These are phyloP conservation scores for Aspergillus ochraceoroseus DNA, from an alignment of 2,329 filamentous ascomycete species.

Conservation along the genomic window DNA sequence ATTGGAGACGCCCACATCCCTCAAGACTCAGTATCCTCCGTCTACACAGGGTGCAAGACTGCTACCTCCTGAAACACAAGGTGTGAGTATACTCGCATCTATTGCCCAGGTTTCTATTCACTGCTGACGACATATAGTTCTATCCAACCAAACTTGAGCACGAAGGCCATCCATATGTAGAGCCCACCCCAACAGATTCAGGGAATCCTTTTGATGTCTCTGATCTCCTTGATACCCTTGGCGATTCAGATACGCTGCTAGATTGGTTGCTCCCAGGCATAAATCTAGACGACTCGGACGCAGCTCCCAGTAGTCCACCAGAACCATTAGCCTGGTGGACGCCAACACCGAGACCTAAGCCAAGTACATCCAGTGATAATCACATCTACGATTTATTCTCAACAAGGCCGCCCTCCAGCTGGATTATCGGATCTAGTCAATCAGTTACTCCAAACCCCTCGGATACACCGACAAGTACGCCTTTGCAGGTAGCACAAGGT, in stretches of 20 bases:
- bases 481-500: constrained; percentile 6
- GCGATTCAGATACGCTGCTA: constrained; percentile 13
- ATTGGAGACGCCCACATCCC: constrained; percentile 16
- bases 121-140: constrained; percentile 24
- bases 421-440: background rate
- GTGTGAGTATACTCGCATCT: constrained; percentile 26
- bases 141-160: constrained; percentile 31
- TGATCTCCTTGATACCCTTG: constrained; percentile 18
- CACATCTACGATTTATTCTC: background rate
- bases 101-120: background rate
- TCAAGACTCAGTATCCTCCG: constrained; percentile 39
- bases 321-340: constrained; percentile 2
- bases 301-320: constrained; percentile 3
- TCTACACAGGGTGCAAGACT: constrained; percentile 26
- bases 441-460: background rate
- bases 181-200: constrained; percentile 26
- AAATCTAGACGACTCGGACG: background rate
- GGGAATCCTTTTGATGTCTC: constrained; percentile 13
- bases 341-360: background rate
- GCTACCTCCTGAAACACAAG: constrained; percentile 24
- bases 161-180: constrained; percentile 28
- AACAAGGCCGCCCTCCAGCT: background rate
- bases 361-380: background rate
- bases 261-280: constrained; percentile 11
- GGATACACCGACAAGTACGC: background rate